These are phyloP conservation scores for Cnidoscolus chayamansa DNA, from an alignment of 441 rosid species.

Conservation along the genomic window DNA sequence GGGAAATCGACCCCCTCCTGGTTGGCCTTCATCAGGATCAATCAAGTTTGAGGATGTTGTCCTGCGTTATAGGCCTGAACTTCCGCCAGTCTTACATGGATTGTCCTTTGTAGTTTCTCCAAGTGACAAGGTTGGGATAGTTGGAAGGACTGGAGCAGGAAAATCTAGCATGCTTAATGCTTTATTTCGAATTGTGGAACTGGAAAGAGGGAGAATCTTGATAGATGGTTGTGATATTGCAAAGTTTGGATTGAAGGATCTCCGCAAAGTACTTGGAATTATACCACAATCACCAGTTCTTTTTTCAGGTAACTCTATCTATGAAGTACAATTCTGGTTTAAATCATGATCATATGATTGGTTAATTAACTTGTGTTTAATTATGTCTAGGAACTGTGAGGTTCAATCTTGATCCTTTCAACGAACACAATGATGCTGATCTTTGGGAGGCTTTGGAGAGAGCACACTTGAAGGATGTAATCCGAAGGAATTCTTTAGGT, in stretches of 20 bases:
- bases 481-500: constrained; percentile 62
- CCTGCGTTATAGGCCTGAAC: constrained; percentile 81
- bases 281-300: constrained; percentile 97
- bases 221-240: constrained; percentile 70
- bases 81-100: constrained; percentile 89
- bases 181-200: constrained; percentile 81
- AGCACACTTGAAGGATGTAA: constrained; percentile 87
- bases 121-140: constrained; percentile 83
- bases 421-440: constrained; percentile 84
- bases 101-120: constrained; percentile 66
- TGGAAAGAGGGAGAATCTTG: constrained; percentile 70
- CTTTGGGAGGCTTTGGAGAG: constrained; percentile 96
- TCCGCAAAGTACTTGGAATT: constrained; percentile 71
- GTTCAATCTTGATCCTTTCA: constrained; percentile 88
- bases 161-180: constrained; percentile 96
- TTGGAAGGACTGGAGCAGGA: constrained; percentile 98
- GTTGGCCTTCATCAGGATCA: constrained; percentile 83
- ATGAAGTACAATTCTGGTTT: not conserved
- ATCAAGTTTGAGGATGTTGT: constrained; percentile 75
- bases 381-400: constrained; percentile 72
- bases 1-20: constrained; percentile 62
- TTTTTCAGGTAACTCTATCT: constrained; percentile 70
- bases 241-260: constrained; percentile 71
- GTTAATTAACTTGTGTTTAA: not conserved
- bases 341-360: not conserved